These are phyloP conservation scores for Apiotrichum mycotoxinovorans DNA, from an alignment of 1,284 basidiomycete genomes.

Conservation along the genomic window DNA sequence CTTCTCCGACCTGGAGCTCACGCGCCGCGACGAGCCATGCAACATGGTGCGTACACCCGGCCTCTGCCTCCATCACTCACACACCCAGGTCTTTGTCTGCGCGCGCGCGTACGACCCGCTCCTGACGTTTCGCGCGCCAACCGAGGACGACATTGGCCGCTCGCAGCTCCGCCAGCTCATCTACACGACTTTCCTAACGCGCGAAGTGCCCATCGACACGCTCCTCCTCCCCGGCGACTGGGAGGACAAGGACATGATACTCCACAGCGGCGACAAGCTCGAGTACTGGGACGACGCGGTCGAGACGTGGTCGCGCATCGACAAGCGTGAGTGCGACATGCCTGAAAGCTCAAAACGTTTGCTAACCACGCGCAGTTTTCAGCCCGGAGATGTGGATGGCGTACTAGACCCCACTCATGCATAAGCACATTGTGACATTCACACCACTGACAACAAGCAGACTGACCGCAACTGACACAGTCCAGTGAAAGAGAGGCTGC, in stretches of 20 bases:
- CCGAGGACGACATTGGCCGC: slow-evolving; percentile 27
- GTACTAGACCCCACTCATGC: slow-evolving; percentile 23
- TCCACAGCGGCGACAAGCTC: slow-evolving; percentile 15
- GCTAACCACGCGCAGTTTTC: slow-evolving; percentile 33
- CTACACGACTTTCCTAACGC: slow-evolving; percentile 32
- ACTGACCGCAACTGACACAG: neutral
- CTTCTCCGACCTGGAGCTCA: slow-evolving; percentile 49
- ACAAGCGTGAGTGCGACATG: slow-evolving; percentile 26
- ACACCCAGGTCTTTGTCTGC: slow-evolving; percentile 16
- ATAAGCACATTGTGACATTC: neutral
- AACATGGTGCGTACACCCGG: slow-evolving; percentile 62
- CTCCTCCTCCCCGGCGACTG: slow-evolving; percentile 17
- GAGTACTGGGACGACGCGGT: slow-evolving; percentile 15
- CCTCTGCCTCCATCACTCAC: neutral
- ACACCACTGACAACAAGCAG: neutral
- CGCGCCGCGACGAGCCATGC: slow-evolving; percentile 56
- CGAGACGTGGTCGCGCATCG: slow-evolving; percentile 35
- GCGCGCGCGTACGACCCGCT: slow-evolving; percentile 53
- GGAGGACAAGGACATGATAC: neutral
- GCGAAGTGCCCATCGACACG: slow-evolving; percentile 31
- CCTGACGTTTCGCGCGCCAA: slow-evolving; percentile 63
- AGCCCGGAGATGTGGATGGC: slow-evolving; percentile 39
- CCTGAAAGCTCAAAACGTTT: neutral
- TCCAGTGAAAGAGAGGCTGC: neutral
- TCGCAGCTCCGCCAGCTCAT: slow-evolving; percentile 36